These are phyloP conservation scores for Shiraia bambusicola DNA, from an alignment of 2,329 filamentous ascomycete species.

Conservation along the genomic window DNA sequence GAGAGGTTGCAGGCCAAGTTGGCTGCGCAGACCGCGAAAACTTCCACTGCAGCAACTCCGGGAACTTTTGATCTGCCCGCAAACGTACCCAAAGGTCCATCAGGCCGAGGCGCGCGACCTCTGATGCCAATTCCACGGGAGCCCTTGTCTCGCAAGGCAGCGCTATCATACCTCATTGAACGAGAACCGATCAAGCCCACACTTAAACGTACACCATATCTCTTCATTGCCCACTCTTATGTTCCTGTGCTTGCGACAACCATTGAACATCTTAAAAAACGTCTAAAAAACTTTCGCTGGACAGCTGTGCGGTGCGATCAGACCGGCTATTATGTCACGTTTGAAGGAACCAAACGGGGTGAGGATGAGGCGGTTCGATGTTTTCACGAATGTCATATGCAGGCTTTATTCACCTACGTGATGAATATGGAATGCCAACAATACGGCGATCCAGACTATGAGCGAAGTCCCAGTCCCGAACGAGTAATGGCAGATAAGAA, in stretches of 20 bases:
- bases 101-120: slow-evolving; percentile 52
- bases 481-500: slow-evolving; percentile 52
- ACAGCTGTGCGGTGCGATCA: slow-evolving; percentile 80
- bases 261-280: slow-evolving; percentile 84
- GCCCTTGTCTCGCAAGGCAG: slow-evolving; percentile 48
- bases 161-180: slow-evolving; percentile 58
- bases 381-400: slow-evolving; percentile 74
- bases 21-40: slow-evolving; percentile 29
- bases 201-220: slow-evolving; percentile 79
- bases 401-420: slow-evolving; percentile 84
- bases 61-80: slow-evolving; percentile 64
- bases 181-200: slow-evolving; percentile 65
- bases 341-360: slow-evolving; percentile 74
- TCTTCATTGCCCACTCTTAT: slow-evolving; percentile 83
- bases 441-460: slow-evolving; percentile 65
- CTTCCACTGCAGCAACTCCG: slow-evolving; percentile 22
- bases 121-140: slow-evolving; percentile 42
- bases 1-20: slow-evolving; percentile 46
- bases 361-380: slow-evolving; percentile 81
- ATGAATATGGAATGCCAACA: slow-evolving; percentile 87
- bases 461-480: slow-evolving; percentile 56
- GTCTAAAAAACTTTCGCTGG: slow-evolving; percentile 79
- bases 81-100: slow-evolving; percentile 83
- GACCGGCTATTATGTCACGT: slow-evolving; percentile 89
- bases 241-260: slow-evolving; percentile 87